Evolutionary conservation across 768 basidiomycete genomes (phyloP), one percentile per base, ranked within the genome.

Genomic region (Boletus sp.): DNA sequence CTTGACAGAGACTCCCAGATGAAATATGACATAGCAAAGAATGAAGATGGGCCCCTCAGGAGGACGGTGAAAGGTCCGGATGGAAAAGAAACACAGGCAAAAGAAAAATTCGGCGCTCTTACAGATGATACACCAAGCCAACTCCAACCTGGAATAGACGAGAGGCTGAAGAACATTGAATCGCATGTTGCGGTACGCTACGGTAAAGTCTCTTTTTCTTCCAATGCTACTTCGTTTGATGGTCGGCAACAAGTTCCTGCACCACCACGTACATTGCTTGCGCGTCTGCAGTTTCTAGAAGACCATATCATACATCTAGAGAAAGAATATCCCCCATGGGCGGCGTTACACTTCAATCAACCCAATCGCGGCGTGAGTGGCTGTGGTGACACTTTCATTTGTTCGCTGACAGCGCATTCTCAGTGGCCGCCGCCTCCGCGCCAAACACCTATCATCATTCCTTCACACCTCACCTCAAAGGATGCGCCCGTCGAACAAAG

Each of bases 351-450:
- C 66, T 92, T 92, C 68, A 91, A 89, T 54, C 90, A 93, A 66
- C 91, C 91, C 3, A 80, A 84, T 63, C 83, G 91, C 55, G 88
- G 85, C 29, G 91, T 92, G 73, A 47, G 88, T 79, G 5, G 54
- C 17, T 36, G 55, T 54, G 29, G 39, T n/a, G 47, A 37, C 41
- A 40, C 12, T 17, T 50, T 29, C 18, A 1, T 20, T 10, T 10
- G 7, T 48, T 28, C 12, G 10, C 52, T 53, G 28, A 44, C 30
- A 29, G 32, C 46, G 36, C 20, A 30, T 52, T 55, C 24, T 20
- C 59, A 92, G 90, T 92, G 91, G 91, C 90, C 91, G 1, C 86
- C 90, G 7, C 90, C 90, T 4, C 90, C 90, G 4, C 86, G 86
- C 1, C 76, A 83, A 37, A 91, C 85, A 4, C 89, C 91, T 3